Conservation (phyloP, 371 early-diverging fungal genomes). For the Syncephalastrum monosporum region DNA sequence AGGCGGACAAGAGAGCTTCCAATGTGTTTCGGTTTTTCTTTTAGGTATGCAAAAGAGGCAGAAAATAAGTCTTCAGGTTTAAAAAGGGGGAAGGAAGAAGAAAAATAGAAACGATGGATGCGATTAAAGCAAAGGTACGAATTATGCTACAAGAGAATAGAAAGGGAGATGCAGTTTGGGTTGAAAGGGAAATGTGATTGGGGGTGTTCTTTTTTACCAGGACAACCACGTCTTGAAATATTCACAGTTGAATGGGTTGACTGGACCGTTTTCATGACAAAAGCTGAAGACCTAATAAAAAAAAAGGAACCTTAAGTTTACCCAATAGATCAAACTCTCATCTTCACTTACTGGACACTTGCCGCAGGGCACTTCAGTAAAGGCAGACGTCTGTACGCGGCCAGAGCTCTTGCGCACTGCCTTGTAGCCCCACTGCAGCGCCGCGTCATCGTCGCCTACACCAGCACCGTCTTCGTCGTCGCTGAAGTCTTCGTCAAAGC, state of each 20-base stretch:
- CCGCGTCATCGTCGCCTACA: slow-evolving; percentile 24
- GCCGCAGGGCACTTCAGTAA: slow-evolving; percentile 85
- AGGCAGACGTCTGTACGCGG: slow-evolving; percentile 50
- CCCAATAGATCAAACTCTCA: background rate
- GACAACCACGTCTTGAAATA: slow-evolving; percentile 81
- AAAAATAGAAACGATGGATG: too few relatives aligned
- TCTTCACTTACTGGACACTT: slow-evolving; percentile 63
- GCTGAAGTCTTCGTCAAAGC: slow-evolving; percentile 47
- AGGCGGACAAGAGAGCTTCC: too few relatives aligned
- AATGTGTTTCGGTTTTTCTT: too few relatives aligned
- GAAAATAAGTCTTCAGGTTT: too few relatives aligned
- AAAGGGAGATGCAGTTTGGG: too few relatives aligned
- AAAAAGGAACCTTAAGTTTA: background rate
- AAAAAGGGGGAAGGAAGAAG: too few relatives aligned
- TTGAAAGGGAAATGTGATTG: too few relatives aligned
- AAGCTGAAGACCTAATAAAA: slow-evolving; percentile 42
- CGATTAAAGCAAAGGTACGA: too few relatives aligned
- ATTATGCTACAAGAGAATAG: too few relatives aligned
- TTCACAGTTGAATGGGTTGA: slow-evolving; percentile 74
- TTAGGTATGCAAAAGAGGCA: too few relatives aligned
- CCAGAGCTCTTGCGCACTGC: slow-evolving; percentile 54
- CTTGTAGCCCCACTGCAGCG: slow-evolving; percentile 73
- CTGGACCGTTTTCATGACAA: slow-evolving; percentile 71
- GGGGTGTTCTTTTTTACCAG: slow-evolving; percentile 24
- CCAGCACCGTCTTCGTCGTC: slow-evolving; percentile 53